A percentile compares a stretch with the other conserved stretches of the same genome.
Conservation (phyloP, 2,329 filamentous ascomycete genomes). For the Xylaria sp. region DNA sequence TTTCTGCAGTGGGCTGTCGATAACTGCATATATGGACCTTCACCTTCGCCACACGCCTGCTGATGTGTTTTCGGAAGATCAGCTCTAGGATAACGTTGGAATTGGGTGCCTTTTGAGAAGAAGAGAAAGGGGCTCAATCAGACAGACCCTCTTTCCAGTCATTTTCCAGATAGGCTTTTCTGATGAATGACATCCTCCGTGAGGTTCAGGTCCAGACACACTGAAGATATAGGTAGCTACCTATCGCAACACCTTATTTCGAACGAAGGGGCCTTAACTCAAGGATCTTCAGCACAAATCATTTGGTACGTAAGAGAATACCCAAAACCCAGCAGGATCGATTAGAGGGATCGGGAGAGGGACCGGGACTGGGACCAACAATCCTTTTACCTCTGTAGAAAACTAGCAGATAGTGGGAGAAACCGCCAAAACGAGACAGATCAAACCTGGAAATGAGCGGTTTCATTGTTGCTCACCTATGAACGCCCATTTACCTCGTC, state of each 20-base stretch:
- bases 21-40: slow-evolving; percentile 20
- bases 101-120: background rate
- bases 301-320: too few relatives aligned
- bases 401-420: background rate
- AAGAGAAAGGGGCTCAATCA: background rate
- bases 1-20: slow-evolving; percentile 26
- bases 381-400: background rate
- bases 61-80: too few relatives aligned
- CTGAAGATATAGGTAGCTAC: background rate
- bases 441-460: background rate
- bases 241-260: background rate
- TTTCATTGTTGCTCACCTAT: background rate
- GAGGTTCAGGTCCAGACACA: background rate
- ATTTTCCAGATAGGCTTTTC: background rate
- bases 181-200: too few relatives aligned
- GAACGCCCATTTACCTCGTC: too few relatives aligned
- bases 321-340: too few relatives aligned
- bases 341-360: background rate
- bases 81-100: too few relatives aligned
- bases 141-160: background rate
- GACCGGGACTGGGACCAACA: background rate
- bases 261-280: background rate
- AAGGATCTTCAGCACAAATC: too few relatives aligned
- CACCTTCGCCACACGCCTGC: background rate
- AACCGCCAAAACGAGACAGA: background rate